These are phyloP conservation scores for Paralagenidium karlingii DNA, from an alignment of 352 stramenopile genomes.

Conservation along the genomic window DNA sequence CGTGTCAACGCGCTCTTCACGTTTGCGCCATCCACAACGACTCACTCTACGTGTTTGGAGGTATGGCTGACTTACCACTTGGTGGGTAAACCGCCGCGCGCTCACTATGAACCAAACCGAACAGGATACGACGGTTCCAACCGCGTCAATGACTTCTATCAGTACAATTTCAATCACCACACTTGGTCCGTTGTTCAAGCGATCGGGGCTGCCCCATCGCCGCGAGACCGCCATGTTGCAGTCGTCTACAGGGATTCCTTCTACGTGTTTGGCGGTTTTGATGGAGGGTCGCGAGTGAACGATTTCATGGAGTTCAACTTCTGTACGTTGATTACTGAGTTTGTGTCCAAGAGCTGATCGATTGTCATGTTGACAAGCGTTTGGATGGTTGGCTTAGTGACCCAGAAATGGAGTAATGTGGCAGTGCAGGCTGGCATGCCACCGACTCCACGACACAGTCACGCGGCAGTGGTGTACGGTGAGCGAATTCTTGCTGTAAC, in stretches of 20 bases:
- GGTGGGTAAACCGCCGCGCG: constrained; percentile 6
- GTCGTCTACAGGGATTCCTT: constrained; percentile 90
- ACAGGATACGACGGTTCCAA: constrained; percentile 87
- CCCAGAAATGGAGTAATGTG: constrained; percentile 70
- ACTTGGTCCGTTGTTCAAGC: constrained; percentile 60
- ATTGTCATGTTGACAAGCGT: too few relatives aligned
- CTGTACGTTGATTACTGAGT: constrained; percentile 23
- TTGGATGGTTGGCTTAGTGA: constrained; percentile 31
- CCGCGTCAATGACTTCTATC: constrained; percentile 90
- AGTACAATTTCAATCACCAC: constrained; percentile 85
- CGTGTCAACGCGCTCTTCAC: constrained; percentile 90
- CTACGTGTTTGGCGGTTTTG: constrained; percentile 92
- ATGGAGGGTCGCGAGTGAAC: constrained; percentile 88
- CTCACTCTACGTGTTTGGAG: constrained; percentile 89
- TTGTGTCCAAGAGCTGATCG: constrained; percentile 1
- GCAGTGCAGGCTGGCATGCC: constrained; percentile 64
- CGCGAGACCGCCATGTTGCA: constrained; percentile 90
- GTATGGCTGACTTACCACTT: constrained; percentile 13
- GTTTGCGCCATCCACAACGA: constrained; percentile 84
- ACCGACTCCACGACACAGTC: constrained; percentile 90
- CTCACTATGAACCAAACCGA: background rate
- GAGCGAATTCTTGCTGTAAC: constrained; percentile 1
- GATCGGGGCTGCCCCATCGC: constrained; percentile 60
- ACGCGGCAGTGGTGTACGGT: constrained; percentile 88
- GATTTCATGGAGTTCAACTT: constrained; percentile 95